These are phyloP conservation scores for Entomophthora muscae DNA, from an alignment of 371 early-diverging fungal genomes.

Conservation along the genomic window DNA sequence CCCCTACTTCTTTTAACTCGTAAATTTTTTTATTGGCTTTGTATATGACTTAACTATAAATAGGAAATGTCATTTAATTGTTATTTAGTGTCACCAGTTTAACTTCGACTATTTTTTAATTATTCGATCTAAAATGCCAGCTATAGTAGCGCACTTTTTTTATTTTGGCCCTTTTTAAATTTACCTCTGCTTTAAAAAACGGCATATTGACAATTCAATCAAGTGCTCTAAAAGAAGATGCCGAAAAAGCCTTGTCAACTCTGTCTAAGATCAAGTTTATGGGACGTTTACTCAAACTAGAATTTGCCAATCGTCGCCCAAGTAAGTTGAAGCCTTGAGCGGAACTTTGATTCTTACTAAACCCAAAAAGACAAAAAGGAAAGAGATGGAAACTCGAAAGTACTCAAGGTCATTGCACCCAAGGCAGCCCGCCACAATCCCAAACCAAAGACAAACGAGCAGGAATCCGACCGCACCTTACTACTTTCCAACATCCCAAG, in stretches of 20 bases:
- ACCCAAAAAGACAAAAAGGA: background rate
- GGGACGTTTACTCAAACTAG: constrained; percentile 41
- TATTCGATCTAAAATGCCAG: too few species aligned
- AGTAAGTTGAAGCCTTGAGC: constrained; percentile 9
- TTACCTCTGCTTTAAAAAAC: too few species aligned
- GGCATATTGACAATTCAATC: too few species aligned
- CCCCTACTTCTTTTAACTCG: too few species aligned
- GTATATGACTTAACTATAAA: too few species aligned
- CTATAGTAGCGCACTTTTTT: too few species aligned
- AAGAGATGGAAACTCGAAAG: background rate
- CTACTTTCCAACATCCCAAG: background rate
- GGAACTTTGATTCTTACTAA: background rate
- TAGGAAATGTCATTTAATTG: too few species aligned
- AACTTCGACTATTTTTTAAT: too few species aligned
- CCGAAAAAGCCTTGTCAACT: constrained; percentile 51
- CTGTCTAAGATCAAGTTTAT: constrained; percentile 50
- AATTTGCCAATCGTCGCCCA: constrained; percentile 50
- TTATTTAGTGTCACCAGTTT: too few species aligned
- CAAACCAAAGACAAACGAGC: constrained; percentile 14
- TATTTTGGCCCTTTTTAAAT: too few species aligned
- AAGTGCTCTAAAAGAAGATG: constrained; percentile 71
- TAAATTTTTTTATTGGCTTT: too few species aligned
- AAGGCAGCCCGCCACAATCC: background rate
- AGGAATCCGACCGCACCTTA: background rate
- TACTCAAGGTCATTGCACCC: background rate